Base-by-base conservation (phyloP, 1,139 yeast species). In the Pneumocystis oryctolagi region DNA sequence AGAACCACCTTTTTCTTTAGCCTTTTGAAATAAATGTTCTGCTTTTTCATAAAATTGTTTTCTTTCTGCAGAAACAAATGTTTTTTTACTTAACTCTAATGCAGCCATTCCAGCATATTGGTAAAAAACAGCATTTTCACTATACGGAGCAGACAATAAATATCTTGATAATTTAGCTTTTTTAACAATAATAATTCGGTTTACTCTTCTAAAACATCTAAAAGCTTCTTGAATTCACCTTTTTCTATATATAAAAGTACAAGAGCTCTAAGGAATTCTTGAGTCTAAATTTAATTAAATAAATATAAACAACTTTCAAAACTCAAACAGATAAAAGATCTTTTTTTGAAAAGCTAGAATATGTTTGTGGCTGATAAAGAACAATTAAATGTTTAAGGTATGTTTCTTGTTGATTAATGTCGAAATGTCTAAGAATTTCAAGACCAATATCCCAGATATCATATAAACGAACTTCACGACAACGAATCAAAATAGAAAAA, bases 401-500 rank as follows among this genome's bases (percentile, higher is more conserved):
- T n/a, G 47, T 63, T 3, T 35, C 39, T 6, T 20, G 20, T 2
- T 60, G 56, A 8, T 57, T 37, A 16, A 56, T 35, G 6, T 61
- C 64, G 18, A 18, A 34, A 40, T 63, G 59, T 25, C 34, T 35
- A 30, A 63, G 58, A n/a, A 63, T 63, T 28, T 63, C 65, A 20
- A 63, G 60, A 1, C 65, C 65, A 25, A 63, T 14, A 55, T 63
- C 65, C 56, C 62, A 63, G 40, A 62, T 60, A 18, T 60, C 59
- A n/a, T 62, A 47, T 31, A 63, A 57, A 55, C 60, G 62, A 32
- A 59, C 34, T 18, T 63, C 64, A 25, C 55, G 40, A 12, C 63
- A 37, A 12, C 63, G 42, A 42, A 62, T 37, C 53, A 61, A 42
- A 18, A 63, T 35, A 18, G 61, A 32, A 34, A 58, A 64, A n/a